A percentile compares a stretch with the other conserved stretches of the same genome.
phyloP scores from a whole-genome alignment of 139 green algal species.

The Choricystis sp. region DNA sequence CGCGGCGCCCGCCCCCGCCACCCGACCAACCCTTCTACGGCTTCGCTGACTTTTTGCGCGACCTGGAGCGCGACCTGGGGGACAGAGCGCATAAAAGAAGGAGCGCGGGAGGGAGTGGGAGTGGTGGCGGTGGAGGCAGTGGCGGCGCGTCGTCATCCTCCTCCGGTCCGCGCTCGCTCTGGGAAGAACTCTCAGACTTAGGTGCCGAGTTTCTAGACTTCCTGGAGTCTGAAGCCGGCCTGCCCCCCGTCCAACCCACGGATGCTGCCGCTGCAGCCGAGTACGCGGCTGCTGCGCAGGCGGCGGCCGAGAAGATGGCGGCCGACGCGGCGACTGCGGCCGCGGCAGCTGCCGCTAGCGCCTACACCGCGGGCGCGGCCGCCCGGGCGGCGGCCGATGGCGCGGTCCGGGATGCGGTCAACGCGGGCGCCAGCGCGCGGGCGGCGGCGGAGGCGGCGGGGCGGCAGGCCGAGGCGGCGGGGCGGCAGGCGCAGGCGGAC shows the following conservation, averaged over 20 bases:
- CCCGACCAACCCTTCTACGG: conserved; percentile 21
- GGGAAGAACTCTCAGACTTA: conserved; percentile 38
- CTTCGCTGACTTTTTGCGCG: conserved; percentile 39
- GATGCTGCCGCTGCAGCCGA: background rate
- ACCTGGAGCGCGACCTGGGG: conserved; percentile 36
- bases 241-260: background rate
- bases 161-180: background rate
- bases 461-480: background rate
- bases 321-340: background rate
- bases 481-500: background rate
- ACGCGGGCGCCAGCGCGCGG: background rate
- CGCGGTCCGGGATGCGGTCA: background rate
- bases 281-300: background rate
- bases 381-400: background rate
- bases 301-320: background rate
- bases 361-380: no score
- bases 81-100: conserved; percentile 9
- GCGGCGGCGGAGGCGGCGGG: background rate
- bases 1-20: no score
- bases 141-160: background rate
- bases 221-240: conserved; percentile 22
- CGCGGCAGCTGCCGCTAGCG: background rate
- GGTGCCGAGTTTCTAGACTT: conserved; percentile 51
- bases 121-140: no score
- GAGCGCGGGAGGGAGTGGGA: no score